phyloP scores from a whole-genome alignment of 2,329 filamentous ascomycete genomes.

The Ophiostoma fasciatum region DNA sequence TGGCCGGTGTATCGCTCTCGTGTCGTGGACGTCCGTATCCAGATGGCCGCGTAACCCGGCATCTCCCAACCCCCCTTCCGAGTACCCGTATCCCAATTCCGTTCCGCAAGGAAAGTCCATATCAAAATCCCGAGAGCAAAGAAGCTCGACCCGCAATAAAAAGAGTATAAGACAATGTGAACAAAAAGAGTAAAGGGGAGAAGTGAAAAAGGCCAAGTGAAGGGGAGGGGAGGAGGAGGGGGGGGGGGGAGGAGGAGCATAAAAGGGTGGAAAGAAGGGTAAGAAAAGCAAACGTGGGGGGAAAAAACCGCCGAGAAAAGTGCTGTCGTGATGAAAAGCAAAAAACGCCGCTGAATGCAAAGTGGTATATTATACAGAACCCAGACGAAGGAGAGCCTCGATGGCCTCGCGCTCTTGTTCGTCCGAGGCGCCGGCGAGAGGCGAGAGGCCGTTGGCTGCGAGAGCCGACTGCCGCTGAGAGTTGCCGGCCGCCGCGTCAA shows the following conservation, averaged over 20 bases:
- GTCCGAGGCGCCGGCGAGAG: conserved; percentile 42
- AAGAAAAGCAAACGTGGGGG: too few relatives aligned
- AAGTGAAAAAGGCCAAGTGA: neutral
- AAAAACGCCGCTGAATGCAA: conserved; percentile 40
- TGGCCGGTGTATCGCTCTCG: too few relatives aligned
- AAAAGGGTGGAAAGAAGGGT: neutral
- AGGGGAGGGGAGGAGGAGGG: neutral
- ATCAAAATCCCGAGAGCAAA: too few relatives aligned
- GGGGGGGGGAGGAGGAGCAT: neutral
- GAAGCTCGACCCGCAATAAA: too few relatives aligned
- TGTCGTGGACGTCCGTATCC: too few relatives aligned
- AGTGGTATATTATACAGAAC: conserved; percentile 50
- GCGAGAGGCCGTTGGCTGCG: conserved; percentile 26
- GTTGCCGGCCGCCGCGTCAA: conserved; percentile 27
- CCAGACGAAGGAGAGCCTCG: conserved; percentile 65
- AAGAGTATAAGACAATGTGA: too few relatives aligned
- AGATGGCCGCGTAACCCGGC: too few relatives aligned
- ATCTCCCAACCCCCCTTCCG: too few relatives aligned
- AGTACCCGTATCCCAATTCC: too few relatives aligned
- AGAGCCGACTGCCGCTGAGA: conserved; percentile 28
- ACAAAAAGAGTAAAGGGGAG: neutral
- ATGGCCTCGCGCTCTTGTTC: conserved; percentile 69
- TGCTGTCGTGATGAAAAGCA: neutral
- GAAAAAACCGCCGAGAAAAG: neutral
- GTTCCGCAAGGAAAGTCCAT: too few relatives aligned